These are phyloP conservation scores for Fusarium virguliforme DNA, from an alignment of 2,329 filamentous ascomycete species.

Conservation along the genomic window DNA sequence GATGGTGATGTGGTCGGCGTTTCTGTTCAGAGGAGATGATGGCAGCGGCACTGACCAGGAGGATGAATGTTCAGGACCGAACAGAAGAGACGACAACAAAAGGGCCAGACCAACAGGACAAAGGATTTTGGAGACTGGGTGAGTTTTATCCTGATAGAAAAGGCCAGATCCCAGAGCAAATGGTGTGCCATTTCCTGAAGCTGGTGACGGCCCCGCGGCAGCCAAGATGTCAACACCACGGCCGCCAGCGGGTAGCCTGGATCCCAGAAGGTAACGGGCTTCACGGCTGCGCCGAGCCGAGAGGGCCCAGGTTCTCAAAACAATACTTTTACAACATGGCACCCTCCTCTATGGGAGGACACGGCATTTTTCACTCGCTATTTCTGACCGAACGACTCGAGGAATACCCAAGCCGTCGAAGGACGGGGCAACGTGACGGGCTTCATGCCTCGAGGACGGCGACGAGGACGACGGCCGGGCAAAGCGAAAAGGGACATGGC, in stretches of 20 bases:
- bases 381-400: background rate
- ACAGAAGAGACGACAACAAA: background rate
- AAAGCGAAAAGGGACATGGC: background rate
- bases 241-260: no score
- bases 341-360: background rate
- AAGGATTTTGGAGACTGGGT: background rate
- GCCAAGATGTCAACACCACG: background rate
- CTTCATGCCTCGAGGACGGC: background rate
- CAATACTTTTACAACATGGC: background rate
- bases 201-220: background rate
- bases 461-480: background rate
- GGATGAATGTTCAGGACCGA: conserved; percentile 18
- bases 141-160: background rate
- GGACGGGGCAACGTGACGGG: background rate
- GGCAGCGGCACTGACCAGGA: conserved; percentile 21
- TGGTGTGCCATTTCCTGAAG: conserved; percentile 3
- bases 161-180: conserved; percentile 10
- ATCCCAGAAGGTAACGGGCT: no score
- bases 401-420: accelerated
- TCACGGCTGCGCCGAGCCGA: background rate
- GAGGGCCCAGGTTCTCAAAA: background rate
- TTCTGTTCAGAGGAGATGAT: conserved; percentile 20
- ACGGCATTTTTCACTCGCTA: background rate
- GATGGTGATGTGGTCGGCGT: conserved; percentile 10
- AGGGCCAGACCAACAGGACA: background rate